Base-by-base conservation (phyloP, 371 early-diverging fungal genomes). In the Zychaea mexicana region DNA sequence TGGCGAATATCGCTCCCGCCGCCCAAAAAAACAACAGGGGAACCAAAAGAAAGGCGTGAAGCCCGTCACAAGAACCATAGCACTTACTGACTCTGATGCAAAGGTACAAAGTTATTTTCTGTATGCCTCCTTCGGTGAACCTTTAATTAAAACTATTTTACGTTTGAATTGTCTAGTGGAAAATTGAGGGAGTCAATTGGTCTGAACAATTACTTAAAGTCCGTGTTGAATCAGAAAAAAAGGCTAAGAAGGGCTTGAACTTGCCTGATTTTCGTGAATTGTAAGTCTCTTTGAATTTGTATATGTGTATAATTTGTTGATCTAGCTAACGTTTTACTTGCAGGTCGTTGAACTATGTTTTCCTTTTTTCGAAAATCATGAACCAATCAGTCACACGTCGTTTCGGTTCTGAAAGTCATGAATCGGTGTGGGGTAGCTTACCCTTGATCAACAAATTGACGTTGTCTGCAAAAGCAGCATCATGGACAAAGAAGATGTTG, bases 131-230 rank as follows among this genome's bases (percentile, higher is more conserved):
- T 46, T 46, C 46, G 46, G 19, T 46, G 15, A 46, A 46, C 10
- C 2, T 46, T 13, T 46, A 17, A 46, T 46, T 46, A 21, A 46
- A 10, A 2, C 36, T 36, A 36, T 36, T 36, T 36, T 0, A n/a
- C n/a, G n/a, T 36, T 36, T 36, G 15, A 36, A 36, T 36, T 46
- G 53, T 26, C 53, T 49, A 53, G 53, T 53, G 53, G 53, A 15
- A 17, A 1, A 19, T 53, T 2, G 1, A n/a, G 12, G 53, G 28
- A 27, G 53, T 1, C 9, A 53, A 53, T 2, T 1, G 9, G 0
- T 53, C 53, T 31, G 2, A 53, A 19, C 19, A 53, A 53, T 2
- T 53, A n/a, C 38, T 49, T 12, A n/a, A 49, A 19, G 49, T 49
- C 8, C 49, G 53, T 12, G 28, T 0, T 8, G 19, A 7, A 10